These are phyloP conservation scores for Trichoderma koningiopsis DNA, from an alignment of 2,329 filamentous ascomycete genomes.

Conservation along the genomic window DNA sequence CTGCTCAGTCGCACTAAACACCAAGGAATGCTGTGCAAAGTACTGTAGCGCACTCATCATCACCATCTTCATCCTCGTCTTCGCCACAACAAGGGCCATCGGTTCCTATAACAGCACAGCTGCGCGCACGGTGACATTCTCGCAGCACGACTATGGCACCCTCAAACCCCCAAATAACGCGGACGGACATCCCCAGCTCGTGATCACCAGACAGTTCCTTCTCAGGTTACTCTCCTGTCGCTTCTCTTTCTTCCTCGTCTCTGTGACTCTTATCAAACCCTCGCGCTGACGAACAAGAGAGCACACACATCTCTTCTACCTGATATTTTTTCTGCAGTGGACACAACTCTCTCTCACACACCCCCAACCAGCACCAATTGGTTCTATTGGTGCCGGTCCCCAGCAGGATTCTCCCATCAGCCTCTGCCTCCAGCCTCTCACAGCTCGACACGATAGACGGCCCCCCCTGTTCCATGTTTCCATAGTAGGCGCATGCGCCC, in stretches of 20 bases:
- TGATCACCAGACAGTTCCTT: background rate
- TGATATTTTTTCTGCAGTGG: background rate
- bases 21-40: slow-evolving; percentile 4
- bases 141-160: background rate
- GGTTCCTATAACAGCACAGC: background rate
- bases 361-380: background rate
- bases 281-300: slow-evolving; percentile 4
- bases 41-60: background rate
- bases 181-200: background rate
- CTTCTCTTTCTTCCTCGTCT: background rate
- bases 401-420: slow-evolving; percentile 30
- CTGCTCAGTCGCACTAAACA: background rate
- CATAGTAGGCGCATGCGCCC: slow-evolving; percentile 20
- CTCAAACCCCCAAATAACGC: background rate
- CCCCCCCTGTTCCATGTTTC: slow-evolving; percentile 21
- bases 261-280: slow-evolving; percentile 8
- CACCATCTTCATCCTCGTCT: background rate
- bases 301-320: background rate
- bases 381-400: slow-evolving; percentile 17
- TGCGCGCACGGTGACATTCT: background rate
- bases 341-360: background rate
- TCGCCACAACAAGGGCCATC: background rate
- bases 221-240: background rate
- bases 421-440: slow-evolving; percentile 36
- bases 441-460: slow-evolving; percentile 37